Conservation (phyloP, 2,329 filamentous ascomycete genomes). For the Aspergillus proliferans region DNA sequence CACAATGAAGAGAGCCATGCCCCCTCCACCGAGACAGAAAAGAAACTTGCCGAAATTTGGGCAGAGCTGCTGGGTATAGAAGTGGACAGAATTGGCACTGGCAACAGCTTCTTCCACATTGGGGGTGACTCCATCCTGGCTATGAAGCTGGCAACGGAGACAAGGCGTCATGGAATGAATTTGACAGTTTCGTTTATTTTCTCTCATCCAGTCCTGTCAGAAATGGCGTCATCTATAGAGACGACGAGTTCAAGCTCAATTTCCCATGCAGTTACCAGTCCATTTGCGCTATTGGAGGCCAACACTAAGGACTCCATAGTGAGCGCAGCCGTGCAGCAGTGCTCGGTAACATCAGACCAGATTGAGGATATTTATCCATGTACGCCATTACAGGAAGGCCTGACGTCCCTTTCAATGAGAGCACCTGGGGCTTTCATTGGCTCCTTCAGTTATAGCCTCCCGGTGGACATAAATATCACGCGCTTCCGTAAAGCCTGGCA, state of each 20-base stretch:
- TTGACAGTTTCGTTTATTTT: too few relatives aligned
- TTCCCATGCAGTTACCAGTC: too few relatives aligned
- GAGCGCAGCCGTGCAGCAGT: too few relatives aligned
- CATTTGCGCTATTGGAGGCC: not conserved
- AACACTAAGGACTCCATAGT: not conserved
- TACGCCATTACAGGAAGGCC: slow-evolving; percentile 6
- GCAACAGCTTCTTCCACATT: not conserved
- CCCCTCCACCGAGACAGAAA: not conserved
- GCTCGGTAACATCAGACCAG: not conserved
- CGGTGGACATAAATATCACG: not conserved
- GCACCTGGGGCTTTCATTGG: not conserved
- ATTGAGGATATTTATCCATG: slow-evolving; percentile 8
- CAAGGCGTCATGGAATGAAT: too few relatives aligned
- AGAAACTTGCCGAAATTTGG: not conserved
- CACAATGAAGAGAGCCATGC: too few relatives aligned
- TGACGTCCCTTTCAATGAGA: not conserved
- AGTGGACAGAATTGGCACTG: not conserved
- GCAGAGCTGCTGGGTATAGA: not conserved
- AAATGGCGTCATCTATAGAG: too few relatives aligned
- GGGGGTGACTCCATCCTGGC: too few relatives aligned
- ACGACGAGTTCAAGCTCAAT: too few relatives aligned
- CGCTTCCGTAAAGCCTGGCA: not conserved
- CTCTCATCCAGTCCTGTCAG: too few relatives aligned
- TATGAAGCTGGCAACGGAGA: too few relatives aligned
- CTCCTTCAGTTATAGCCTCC: not conserved